Percentiles rank a stretch among this genome's conserved stretches.
phyloP scores from a whole-genome alignment of 1,284 basidiomycete species.

The Sporisorium graminicola region DNA sequence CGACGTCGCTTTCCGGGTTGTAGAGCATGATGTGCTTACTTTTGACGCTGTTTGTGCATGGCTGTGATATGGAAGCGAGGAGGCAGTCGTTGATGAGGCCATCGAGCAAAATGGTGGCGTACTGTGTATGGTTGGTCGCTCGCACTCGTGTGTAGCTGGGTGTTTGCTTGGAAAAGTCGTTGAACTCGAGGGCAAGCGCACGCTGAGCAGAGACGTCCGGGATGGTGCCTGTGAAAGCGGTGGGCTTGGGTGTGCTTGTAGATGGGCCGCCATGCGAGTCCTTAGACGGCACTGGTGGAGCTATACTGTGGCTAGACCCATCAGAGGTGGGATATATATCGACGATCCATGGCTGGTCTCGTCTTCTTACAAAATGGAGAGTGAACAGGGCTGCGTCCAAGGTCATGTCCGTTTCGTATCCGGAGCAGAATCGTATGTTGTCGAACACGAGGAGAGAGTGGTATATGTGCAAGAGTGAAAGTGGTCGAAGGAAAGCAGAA shows the following conservation, averaged over 20 bases:
- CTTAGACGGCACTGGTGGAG: conserved; percentile 37
- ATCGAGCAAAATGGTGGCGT: conserved; percentile 51
- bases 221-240: conserved; percentile 38
- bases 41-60: conserved; percentile 71
- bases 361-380: conserved; percentile 44
- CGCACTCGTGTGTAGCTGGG: conserved; percentile 53
- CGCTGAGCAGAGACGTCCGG: conserved; percentile 37
- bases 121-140: conserved; percentile 39
- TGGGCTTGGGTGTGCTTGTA: conserved; percentile 13
- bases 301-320: neutral
- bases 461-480: neutral
- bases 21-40: conserved; percentile 79
- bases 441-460: too few species aligned
- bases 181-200: conserved; percentile 25
- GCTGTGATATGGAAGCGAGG: conserved; percentile 36
- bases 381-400: conserved; percentile 55
- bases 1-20: conserved; percentile 79
- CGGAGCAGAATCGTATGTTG: too few species aligned
- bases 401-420: conserved; percentile 20
- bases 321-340: conserved; percentile 39
- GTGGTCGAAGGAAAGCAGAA: conserved; percentile 2
- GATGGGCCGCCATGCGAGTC: conserved; percentile 2
- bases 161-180: conserved; percentile 32
- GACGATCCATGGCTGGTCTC: conserved; percentile 46
- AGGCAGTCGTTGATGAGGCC: conserved; percentile 36